Conservation (phyloP, 345 rosid species). For the Rhodamnia rubescens region DNA sequence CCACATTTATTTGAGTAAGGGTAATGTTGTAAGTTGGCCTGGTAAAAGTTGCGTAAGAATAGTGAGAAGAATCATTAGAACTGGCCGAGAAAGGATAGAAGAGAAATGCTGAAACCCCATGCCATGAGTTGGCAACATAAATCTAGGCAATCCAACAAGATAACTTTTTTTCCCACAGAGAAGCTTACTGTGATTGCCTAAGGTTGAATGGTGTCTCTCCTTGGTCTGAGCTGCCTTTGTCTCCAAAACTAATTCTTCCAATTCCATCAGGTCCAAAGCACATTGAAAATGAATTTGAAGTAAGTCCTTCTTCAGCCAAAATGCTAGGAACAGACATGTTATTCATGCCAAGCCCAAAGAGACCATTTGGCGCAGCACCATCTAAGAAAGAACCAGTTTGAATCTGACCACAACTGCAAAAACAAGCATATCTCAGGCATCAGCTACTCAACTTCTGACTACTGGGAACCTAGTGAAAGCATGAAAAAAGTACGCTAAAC, state of each 20-base stretch:
- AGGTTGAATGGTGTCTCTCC: conserved; percentile 76
- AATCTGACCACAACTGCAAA: conserved; percentile 72
- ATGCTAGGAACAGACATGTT: conserved; percentile 78
- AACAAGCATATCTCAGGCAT: conserved; percentile 1
- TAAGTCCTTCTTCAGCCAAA: conserved; percentile 53
- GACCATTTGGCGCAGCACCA: conserved; percentile 95
- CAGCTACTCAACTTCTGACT: neutral
- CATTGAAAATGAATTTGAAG: conserved; percentile 89
- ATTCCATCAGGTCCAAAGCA: conserved; percentile 64
- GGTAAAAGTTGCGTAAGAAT: conserved; percentile 3
- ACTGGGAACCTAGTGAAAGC: neutral
- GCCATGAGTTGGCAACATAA: neutral
- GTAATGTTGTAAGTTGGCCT: conserved; percentile 87
- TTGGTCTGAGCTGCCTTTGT: conserved; percentile 71
- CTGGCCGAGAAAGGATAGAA: neutral
- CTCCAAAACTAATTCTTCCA: conserved; percentile 93
- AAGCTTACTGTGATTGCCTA: conserved; percentile 47
- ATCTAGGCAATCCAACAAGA: neutral
- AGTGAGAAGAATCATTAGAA: neutral
- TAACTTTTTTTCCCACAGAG: neutral
- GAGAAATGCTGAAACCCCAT: neutral
- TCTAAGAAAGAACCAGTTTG: conserved; percentile 81
- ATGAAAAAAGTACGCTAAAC: neutral
- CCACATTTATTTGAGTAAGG: conserved; percentile 47
- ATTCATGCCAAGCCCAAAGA: conserved; percentile 87